Conservation (phyloP, 2,329 filamentous ascomycete genomes). For the Colletotrichum karsti region DNA sequence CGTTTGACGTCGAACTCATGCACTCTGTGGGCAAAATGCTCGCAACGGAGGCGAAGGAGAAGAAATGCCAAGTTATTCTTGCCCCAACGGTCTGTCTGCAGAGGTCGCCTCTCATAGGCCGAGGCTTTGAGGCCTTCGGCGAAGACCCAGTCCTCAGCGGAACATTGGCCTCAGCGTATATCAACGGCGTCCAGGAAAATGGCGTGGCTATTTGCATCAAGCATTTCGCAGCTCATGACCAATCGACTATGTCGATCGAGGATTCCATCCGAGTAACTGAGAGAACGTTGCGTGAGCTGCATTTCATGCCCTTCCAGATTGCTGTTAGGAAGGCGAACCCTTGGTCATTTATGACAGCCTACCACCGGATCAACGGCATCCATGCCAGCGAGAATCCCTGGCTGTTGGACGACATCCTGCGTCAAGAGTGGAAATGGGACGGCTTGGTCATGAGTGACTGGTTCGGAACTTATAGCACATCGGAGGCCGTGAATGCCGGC, state of each 20-base stretch:
- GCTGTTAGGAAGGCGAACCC: constrained; percentile 59
- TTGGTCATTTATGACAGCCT: constrained; percentile 64
- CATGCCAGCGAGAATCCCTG: constrained; percentile 46
- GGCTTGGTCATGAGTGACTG: constrained; percentile 68
- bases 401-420: constrained; percentile 58
- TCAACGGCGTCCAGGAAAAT: constrained; percentile 49
- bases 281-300: constrained; percentile 58
- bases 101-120: constrained; percentile 13
- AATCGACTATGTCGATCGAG: constrained; percentile 18
- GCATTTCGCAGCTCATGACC: constrained; percentile 54
- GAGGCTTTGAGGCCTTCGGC: not conserved
- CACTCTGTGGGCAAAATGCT: not conserved
- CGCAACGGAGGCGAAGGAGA: not conserved
- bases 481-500: constrained; percentile 57
- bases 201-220: constrained; percentile 52
- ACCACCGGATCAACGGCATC: constrained; percentile 47
- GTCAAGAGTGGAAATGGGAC: constrained; percentile 65
- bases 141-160: constrained; percentile 13
- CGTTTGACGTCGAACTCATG: not conserved
- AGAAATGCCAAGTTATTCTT: not conserved
- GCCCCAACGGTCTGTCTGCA: constrained; percentile 19
- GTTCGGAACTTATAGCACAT: constrained; percentile 64
- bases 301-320: constrained; percentile 65
- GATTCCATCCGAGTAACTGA: constrained; percentile 15
- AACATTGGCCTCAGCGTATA: constrained; percentile 8